A percentile compares a stretch with the other conserved stretches of the same genome.
These are phyloP conservation scores for Ophiocordyceps unilateralis DNA, from an alignment of 2,329 filamentous ascomycete species.

Conservation along the genomic window DNA sequence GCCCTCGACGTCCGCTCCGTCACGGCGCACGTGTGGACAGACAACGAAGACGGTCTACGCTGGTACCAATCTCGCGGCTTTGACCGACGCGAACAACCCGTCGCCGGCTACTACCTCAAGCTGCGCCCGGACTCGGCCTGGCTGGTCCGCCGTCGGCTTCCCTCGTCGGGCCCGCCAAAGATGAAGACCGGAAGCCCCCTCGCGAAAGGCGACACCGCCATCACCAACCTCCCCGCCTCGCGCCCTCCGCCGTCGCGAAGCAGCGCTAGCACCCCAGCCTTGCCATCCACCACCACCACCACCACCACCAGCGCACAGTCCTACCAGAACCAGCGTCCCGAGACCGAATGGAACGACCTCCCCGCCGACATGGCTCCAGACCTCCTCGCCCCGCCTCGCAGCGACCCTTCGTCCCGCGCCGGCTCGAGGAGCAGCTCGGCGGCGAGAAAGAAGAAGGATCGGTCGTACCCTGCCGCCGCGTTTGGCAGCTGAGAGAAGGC, in stretches of 20 bases:
- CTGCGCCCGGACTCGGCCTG: conserved; percentile 44
- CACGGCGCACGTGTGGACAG: conserved; percentile 53
- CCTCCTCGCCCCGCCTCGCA: conserved; percentile 12
- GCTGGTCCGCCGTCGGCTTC: conserved; percentile 29
- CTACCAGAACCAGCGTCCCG: conserved; percentile 40
- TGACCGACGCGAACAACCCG: conserved; percentile 23
- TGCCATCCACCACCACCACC: conserved; percentile 5
- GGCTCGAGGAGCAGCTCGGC: conserved; percentile 40
- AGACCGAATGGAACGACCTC: conserved; percentile 49
- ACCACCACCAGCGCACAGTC: conserved; percentile 27
- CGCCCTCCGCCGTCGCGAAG: conserved; percentile 7
- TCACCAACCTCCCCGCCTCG: conserved; percentile 14
- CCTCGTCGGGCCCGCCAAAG: not conserved
- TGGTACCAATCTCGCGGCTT: conserved; percentile 48
- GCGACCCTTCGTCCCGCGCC: conserved; percentile 19
- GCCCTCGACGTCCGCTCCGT: conserved; percentile 24
- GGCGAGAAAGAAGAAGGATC: conserved; percentile 38
- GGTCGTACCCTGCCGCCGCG: conserved; percentile 44
- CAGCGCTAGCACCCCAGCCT: conserved; percentile 8
- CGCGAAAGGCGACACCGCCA: conserved; percentile 10
- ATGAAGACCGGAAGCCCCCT: conserved; percentile 1
- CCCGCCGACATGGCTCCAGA: conserved; percentile 38
- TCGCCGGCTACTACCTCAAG: conserved; percentile 44
- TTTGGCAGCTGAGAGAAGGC: conserved; percentile 26
- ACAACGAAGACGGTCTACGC: conserved; percentile 42